Conservation (phyloP, 352 stramenopile genomes). For the Pythium utonaiense region DNA sequence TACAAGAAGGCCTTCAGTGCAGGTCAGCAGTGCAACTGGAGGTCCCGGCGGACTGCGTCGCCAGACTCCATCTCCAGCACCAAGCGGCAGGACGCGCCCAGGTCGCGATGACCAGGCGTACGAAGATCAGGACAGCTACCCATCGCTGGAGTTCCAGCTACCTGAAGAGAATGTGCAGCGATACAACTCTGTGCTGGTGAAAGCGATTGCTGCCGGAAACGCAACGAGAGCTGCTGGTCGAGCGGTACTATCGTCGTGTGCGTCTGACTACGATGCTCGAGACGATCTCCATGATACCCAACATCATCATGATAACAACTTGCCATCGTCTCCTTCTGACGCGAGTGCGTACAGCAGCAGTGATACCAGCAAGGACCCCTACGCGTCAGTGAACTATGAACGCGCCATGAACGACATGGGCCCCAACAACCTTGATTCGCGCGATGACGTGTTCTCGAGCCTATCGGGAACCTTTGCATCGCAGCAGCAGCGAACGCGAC, state of each 20-base stretch:
- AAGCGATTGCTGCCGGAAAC: slow-evolving; percentile 58
- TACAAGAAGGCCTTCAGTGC: slow-evolving; percentile 2
- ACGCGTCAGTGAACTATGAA: slow-evolving; percentile 59
- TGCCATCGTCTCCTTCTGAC: slow-evolving; percentile 25
- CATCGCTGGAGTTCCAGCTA: slow-evolving; percentile 15
- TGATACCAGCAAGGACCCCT: slow-evolving; percentile 45
- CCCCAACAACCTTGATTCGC: slow-evolving; percentile 3
- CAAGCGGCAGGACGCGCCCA: neutral
- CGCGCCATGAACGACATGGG: slow-evolving; percentile 40
- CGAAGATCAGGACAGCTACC: slow-evolving; percentile 2
- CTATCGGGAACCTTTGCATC: slow-evolving; percentile 2
- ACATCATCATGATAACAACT: slow-evolving; percentile 5
- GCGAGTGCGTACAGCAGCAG: slow-evolving; percentile 32
- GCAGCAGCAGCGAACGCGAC: neutral
- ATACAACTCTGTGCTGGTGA: slow-evolving; percentile 53
- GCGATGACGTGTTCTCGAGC: slow-evolving; percentile 13
- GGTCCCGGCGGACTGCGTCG: slow-evolving; percentile 1
- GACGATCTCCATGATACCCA: slow-evolving; percentile 7
- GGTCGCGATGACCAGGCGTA: neutral
- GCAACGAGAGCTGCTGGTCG: slow-evolving; percentile 53
- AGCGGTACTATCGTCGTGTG: slow-evolving; percentile 50
- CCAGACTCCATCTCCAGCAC: neutral
- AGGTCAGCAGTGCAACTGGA: neutral
- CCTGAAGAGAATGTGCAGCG: slow-evolving; percentile 26
- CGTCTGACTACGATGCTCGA: slow-evolving; percentile 28